Evolutionary conservation across 2,329 filamentous ascomycete genomes (phyloP).

Genomic region (Epichloe brachyelytri): DNA sequence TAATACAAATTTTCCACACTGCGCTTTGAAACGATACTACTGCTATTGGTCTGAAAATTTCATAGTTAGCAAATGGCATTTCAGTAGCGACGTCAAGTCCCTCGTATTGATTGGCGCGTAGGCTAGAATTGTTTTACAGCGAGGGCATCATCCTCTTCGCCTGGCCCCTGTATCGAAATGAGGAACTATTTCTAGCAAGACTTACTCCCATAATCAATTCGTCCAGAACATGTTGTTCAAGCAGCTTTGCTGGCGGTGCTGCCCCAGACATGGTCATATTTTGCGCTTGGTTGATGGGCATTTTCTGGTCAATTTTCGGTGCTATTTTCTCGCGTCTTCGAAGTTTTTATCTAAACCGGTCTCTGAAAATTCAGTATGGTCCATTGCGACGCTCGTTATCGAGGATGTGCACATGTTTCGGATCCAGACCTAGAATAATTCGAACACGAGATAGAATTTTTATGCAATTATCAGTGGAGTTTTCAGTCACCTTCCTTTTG

Average conservation of each 20-base stretch:
- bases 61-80: not conserved
- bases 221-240: constrained; percentile 26
- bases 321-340: not conserved
- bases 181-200: constrained; percentile 1
- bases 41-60: constrained; percentile 60
- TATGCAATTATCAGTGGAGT: not conserved
- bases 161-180: not conserved
- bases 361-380: not conserved
- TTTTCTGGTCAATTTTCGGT: not conserved
- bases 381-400: too few species aligned
- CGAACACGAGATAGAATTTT: too few species aligned
- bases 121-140: not conserved
- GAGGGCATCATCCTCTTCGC: not conserved
- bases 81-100: not conserved
- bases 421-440: too few species aligned
- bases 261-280: not conserved
- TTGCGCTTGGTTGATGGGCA: not conserved
- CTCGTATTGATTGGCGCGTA: not conserved
- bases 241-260: not conserved
- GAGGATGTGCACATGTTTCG: too few species aligned
- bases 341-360: not conserved
- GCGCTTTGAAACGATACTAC: constrained; percentile 82
- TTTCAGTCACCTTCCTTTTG: not conserved
- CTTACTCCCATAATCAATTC: constrained; percentile 44
- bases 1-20: constrained; percentile 87